Evolutionary conservation across 306 rosid genomes (phyloP), one percentile per base, ranked within the genome.

Genomic region (Sindora glabra): DNA sequence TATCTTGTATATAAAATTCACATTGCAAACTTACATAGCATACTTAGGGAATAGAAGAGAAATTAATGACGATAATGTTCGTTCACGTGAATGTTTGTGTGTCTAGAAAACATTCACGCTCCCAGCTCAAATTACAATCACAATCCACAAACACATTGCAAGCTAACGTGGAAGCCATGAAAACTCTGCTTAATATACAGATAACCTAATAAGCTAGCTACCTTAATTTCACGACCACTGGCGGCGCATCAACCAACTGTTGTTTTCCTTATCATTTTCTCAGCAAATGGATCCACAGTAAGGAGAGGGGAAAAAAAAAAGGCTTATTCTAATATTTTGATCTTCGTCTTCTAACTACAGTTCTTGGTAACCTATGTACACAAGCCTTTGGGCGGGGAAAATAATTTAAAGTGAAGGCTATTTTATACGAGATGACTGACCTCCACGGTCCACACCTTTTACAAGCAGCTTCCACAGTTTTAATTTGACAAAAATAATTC

Each of bases 11-110:
- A n/a, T n/a, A n/a, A n/a, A n/a, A n/a, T n/a, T n/a, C n/a, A n/a
- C n/a, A n/a, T n/a, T n/a, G n/a, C n/a, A n/a, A n/a, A n/a, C n/a
- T n/a, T n/a, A n/a, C n/a, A n/a, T n/a, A n/a, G n/a, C n/a, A 44
- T 15, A 51, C 10, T 16, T 10, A 22, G 6, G 27, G 24, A 13
- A 21, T 5, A 48, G 22, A 21, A 42, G 23, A 42, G 65, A 30
- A 21, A 29, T 40, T 0, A 16, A 26, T 26, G 37, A 25, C 26
- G 53, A 17, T 40, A 47, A 22, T 60, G 57, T 70, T 65, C 76
- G 67, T 53, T 83, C 89, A 79, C 75, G 79, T 73, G 83, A 60
- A 79, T 73, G 67, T 59, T 56, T 60, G 78, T 72, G 68, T 65
- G 79, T 47, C 65, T 60, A 64, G 57, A 71, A 67, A 57, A 69